Conservation (phyloP, 352 stramenopile genomes). For the Globisporangium echinulatum region DNA sequence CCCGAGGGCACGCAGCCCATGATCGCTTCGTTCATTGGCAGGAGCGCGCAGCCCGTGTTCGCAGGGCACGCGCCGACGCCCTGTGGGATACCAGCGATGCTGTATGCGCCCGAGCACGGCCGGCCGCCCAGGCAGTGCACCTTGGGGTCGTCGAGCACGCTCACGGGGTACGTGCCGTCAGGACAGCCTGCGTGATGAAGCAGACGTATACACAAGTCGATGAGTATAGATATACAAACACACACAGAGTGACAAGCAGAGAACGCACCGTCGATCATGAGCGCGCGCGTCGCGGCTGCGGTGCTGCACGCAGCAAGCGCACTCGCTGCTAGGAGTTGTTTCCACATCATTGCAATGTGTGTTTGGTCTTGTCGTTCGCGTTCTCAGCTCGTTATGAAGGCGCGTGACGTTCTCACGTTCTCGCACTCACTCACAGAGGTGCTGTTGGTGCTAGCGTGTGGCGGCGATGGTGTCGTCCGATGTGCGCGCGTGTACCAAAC, state of each 20-base stretch:
- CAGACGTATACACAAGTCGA: neutral
- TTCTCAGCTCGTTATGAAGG: neutral
- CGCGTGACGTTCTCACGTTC: neutral
- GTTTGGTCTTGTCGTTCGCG: neutral
- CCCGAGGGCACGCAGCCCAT: conserved; percentile 58
- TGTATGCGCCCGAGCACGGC: conserved; percentile 64
- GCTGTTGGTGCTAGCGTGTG: neutral
- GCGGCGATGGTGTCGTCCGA: conserved; percentile 5
- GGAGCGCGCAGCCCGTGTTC: conserved; percentile 46
- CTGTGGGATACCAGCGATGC: conserved; percentile 27
- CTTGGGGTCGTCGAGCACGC: conserved; percentile 46
- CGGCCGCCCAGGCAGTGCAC: conserved; percentile 44
- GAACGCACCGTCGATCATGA: conserved; percentile 15
- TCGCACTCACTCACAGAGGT: neutral
- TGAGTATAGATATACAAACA: neutral
- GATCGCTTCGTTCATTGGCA: conserved; percentile 47
- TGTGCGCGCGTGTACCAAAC: conserved; percentile 15
- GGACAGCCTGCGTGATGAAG: conserved; percentile 29
- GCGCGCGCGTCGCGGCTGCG: conserved; percentile 1
- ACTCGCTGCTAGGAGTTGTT: conserved; percentile 5
- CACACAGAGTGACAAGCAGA: neutral
- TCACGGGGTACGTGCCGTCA: conserved; percentile 45
- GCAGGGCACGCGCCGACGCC: conserved; percentile 51
- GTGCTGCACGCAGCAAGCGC: conserved; percentile 6
- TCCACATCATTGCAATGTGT: conserved; percentile 9